A percentile compares a stretch with the other conserved stretches of the same genome.
phyloP scores from a whole-genome alignment of 2,329 filamentous ascomycete species.

The Zymoseptoria passerinii region DNA sequence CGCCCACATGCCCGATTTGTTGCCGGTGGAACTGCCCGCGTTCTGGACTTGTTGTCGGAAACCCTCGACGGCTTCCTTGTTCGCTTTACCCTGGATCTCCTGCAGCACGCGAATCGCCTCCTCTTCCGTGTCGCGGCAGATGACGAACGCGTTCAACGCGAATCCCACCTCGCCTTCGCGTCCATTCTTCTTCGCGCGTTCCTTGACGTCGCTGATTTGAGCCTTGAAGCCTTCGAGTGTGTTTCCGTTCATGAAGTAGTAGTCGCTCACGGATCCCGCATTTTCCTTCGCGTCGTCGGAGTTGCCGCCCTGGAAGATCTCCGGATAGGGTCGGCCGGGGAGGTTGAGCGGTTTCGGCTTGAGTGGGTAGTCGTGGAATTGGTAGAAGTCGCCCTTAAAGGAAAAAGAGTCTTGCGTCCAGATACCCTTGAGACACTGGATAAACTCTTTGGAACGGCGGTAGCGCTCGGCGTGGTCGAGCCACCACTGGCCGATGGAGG shows the following conservation, averaged over 20 bases:
- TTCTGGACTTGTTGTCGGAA: slow-evolving; percentile 44
- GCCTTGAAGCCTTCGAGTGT: slow-evolving; percentile 45
- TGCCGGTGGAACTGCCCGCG: slow-evolving; percentile 40
- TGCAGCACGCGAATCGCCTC: slow-evolving; percentile 43
- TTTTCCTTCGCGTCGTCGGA: slow-evolving; percentile 44
- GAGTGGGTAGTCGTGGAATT: slow-evolving; percentile 44
- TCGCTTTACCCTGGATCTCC: slow-evolving; percentile 48
- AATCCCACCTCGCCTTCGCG: slow-evolving; percentile 42
- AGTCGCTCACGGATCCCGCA: slow-evolving; percentile 41
- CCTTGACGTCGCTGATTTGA: slow-evolving; percentile 44
- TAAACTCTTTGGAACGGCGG: slow-evolving; percentile 44
- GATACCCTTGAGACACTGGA: slow-evolving; percentile 44
- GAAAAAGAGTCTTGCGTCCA: slow-evolving; percentile 46
- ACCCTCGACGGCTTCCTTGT: slow-evolving; percentile 43
- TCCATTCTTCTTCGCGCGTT: slow-evolving; percentile 37
- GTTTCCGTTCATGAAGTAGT: slow-evolving; percentile 52
- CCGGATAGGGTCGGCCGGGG: slow-evolving; percentile 40
- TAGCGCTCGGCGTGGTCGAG: slow-evolving; percentile 47
- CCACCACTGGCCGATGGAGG: slow-evolving; percentile 47
- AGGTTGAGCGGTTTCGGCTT: slow-evolving; percentile 42
- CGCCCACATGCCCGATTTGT: slow-evolving; percentile 48
- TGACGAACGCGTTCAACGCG: slow-evolving; percentile 44
- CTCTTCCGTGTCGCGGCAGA: slow-evolving; percentile 43
- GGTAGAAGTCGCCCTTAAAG: slow-evolving; percentile 46
- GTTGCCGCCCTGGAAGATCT: slow-evolving; percentile 49